Base-by-base conservation (phyloP, 2,329 filamentous ascomycete species). In the Paracoccidioides brasiliensis region DNA sequence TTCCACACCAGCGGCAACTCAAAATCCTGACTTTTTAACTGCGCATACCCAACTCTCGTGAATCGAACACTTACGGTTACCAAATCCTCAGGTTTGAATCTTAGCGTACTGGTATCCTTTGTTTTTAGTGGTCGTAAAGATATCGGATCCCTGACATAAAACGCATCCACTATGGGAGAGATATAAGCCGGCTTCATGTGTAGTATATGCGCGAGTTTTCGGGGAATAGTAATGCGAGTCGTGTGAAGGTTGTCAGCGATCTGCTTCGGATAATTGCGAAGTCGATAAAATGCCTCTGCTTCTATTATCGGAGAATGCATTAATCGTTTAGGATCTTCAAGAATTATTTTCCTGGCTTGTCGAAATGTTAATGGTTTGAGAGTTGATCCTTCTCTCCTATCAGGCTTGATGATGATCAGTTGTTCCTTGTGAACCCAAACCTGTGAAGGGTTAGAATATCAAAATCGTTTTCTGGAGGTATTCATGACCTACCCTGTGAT, bases 31-130 rank as follows among this genome's bases (percentile, higher is more conserved):
- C 88, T 90, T 58, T 85, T 86, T 6, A 98, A 72, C 67, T 98
- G 93, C 4, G 94, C 93, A 67, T 88, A 98, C 2, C 95, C 81
- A 0, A 95, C 84, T 67, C 84, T 89, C 3, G 90, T 95, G 68
- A 97, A 96, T 46, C 80, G 83, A 35, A 88, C 80, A 63, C 87
- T 90, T 33, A 88, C 75, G 0, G 82, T 84, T 8, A 96, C 85
- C 42, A 95, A 80, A 66, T 97, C 91, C 48, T 78, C 71, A 0
- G 90, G 90, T 3, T 83, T 78, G 63, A 98, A 95, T 2, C 70
- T 66, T 2, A 90, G 74, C 0, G 73, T 69, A 0, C 69, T 72
- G 0, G 79, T 69, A 38, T 79, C 75, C 54, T 78, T 74, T 2
- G 78, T 77, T 55, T 83, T 74, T 3, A 95, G 74, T 0, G 83